phyloP scores from a whole-genome alignment of 176 grass and related monocot species.

The Zizania latifolia region DNA sequence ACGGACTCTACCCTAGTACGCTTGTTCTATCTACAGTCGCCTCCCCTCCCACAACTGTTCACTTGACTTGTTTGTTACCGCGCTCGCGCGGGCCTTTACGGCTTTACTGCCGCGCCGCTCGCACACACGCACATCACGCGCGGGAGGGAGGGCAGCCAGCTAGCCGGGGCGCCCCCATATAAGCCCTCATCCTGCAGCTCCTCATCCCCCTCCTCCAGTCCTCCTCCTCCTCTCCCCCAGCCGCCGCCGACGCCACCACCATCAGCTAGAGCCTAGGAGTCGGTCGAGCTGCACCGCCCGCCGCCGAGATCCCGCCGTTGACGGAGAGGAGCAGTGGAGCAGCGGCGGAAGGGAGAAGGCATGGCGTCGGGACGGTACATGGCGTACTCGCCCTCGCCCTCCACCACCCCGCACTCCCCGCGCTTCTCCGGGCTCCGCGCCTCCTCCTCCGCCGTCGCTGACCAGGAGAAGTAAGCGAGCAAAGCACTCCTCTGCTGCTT shows the following conservation, averaged over 20 bases:
- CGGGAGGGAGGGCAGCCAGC: neutral
- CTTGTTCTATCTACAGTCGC: neutral
- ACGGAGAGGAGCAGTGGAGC: neutral
- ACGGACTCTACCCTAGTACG: too few species aligned
- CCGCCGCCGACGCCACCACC: conserved; percentile 15
- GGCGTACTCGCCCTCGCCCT: conserved; percentile 94
- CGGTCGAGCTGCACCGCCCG: neutral
- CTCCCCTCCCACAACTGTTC: neutral
- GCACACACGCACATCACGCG: neutral
- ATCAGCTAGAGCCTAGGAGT: neutral
- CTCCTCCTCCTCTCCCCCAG: neutral
- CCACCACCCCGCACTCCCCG: conserved; percentile 80
- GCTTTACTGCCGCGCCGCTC: neutral
- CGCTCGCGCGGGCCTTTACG: neutral
- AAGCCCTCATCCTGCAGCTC: neutral
- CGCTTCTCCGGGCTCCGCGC: conserved; percentile 62
- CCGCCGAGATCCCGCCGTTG: conserved; percentile 25
- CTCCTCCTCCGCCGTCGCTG: conserved; percentile 45
- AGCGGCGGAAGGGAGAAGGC: neutral
- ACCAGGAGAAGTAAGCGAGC: conserved; percentile 75
- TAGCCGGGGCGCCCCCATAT: neutral
- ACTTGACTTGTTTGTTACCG: conserved; percentile 18
- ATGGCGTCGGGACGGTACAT: conserved; percentile 94
- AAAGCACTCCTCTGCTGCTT: neutral
- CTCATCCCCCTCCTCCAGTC: neutral